Conservation (phyloP, 805 yeast genomes). For the Wickerhamomyces xylosicus region DNA sequence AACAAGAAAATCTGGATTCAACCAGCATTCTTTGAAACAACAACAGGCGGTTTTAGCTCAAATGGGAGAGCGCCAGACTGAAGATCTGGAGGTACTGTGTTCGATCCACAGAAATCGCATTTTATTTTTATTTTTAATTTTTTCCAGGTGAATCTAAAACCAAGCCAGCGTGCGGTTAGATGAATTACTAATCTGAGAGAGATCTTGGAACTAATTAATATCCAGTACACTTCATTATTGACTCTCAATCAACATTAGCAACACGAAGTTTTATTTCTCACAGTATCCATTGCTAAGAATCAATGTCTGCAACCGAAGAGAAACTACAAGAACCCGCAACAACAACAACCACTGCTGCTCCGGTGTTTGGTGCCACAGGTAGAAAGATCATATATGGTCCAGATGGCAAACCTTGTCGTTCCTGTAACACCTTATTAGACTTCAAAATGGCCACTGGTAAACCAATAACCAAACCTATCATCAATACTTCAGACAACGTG, state of each 20-base stretch:
- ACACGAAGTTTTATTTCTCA: too few relatives aligned
- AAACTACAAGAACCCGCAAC: not conserved
- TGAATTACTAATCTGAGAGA: too few relatives aligned
- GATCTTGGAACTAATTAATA: too few relatives aligned
- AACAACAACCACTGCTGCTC: conserved; percentile 19
- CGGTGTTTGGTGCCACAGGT: conserved; percentile 49
- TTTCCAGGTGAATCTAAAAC: too few relatives aligned
- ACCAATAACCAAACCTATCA: conserved; percentile 1
- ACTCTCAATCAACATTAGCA: too few relatives aligned
- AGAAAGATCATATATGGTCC: conserved; percentile 67
- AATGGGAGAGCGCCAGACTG: conserved; percentile 26
- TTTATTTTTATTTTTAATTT: conserved; percentile 9
- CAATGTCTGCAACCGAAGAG: not conserved
- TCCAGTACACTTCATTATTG: too few relatives aligned
- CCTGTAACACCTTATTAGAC: conserved; percentile 77
- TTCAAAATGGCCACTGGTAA: conserved; percentile 51
- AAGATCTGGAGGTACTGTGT: conserved; percentile 74
- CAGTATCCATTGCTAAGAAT: not conserved
- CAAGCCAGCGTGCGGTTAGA: too few relatives aligned
- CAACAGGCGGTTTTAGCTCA: conserved; percentile 21
- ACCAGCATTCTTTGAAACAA: too few relatives aligned
- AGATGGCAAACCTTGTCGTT: conserved; percentile 92
- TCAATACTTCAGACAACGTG: conserved; percentile 5
- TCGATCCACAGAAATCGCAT: conserved; percentile 67
- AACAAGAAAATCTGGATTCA: too few relatives aligned